Percentiles rank a stretch among this genome's conserved stretches.
Evolutionary conservation across 2,329 filamentous ascomycete species (phyloP).

Genomic region (Whalleya microplaca): DNA sequence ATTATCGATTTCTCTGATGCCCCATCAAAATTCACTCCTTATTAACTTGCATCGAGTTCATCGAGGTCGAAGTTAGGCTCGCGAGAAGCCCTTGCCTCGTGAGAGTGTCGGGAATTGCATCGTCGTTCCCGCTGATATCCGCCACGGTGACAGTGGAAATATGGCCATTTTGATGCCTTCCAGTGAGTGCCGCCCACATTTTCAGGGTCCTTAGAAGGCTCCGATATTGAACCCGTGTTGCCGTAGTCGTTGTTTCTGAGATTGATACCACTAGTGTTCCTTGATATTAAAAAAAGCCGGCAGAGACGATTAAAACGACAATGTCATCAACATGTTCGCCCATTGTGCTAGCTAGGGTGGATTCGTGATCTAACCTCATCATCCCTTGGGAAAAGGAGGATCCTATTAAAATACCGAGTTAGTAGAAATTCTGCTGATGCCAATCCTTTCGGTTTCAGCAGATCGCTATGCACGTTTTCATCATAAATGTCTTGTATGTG

Average conservation of each 20-base stretch:
- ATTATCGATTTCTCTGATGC: background rate
- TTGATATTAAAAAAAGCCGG: conserved; percentile 11
- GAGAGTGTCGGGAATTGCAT: conserved; percentile 14
- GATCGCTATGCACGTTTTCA: background rate
- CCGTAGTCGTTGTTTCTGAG: conserved; percentile 7
- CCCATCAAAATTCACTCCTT: conserved; percentile 2
- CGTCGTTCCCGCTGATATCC: conserved; percentile 11
- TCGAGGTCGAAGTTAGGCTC: conserved; percentile 20
- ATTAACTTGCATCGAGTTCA: conserved; percentile 22
- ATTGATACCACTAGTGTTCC: conserved; percentile 14
- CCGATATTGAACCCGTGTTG: conserved; percentile 8
- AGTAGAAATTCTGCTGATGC: no score
- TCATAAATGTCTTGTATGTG: conserved; percentile 13
- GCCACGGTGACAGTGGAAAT: conserved; percentile 12
- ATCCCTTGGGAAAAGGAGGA: conserved; percentile 9
- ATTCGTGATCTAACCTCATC: conserved; percentile 4
- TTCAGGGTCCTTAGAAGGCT: conserved; percentile 2
- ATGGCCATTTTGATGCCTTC: conserved; percentile 7
- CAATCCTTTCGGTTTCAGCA: no score
- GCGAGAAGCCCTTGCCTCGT: conserved; percentile 17
- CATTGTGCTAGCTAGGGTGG: background rate
- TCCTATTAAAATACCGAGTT: no score
- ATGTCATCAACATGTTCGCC: conserved; percentile 6
- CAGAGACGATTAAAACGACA: conserved; percentile 6
- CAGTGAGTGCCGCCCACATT: conserved; percentile 8